Evolutionary conservation across 257 asterid genomes (phyloP).

Genomic region (Lycium barbarum): DNA sequence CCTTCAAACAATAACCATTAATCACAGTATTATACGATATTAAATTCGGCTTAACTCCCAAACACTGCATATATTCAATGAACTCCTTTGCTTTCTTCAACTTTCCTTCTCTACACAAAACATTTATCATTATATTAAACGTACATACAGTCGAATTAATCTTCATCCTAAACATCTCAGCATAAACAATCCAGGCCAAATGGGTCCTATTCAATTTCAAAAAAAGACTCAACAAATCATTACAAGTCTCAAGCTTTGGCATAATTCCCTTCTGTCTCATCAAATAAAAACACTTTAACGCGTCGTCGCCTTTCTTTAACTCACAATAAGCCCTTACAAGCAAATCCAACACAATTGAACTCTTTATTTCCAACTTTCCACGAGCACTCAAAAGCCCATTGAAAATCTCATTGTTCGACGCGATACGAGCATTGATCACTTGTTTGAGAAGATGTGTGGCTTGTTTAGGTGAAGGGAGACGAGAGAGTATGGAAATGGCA

Average conservation of each 20-base stretch:
- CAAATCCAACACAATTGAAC: conserved; percentile 57
- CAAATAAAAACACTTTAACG: conserved; percentile 51
- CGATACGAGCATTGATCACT: conserved; percentile 39
- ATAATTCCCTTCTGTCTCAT: conserved; percentile 45
- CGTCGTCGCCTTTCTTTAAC: conserved; percentile 52
- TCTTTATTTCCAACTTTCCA: conserved; percentile 45
- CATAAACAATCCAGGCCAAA: conserved; percentile 50
- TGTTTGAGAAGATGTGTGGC: conserved; percentile 55
- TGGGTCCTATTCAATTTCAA: conserved; percentile 41
- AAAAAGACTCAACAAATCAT: conserved; percentile 54
- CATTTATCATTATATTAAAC: conserved; percentile 58
- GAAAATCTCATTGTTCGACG: conserved; percentile 39
- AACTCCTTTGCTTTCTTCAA: conserved; percentile 54
- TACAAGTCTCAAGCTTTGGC: conserved; percentile 58
- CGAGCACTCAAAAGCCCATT: conserved; percentile 50
- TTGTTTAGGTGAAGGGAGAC: conserved; percentile 48
- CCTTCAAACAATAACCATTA: conserved; percentile 47
- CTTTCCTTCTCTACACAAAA: conserved; percentile 61
- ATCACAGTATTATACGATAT: conserved; percentile 60
- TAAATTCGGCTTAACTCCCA: conserved; percentile 54
- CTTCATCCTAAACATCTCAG: conserved; percentile 54
- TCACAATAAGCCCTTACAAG: conserved; percentile 57
- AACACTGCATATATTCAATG: conserved; percentile 49
- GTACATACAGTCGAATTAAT: conserved; percentile 50
- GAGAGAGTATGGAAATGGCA: conserved; percentile 54